Evolutionary conservation across 805 yeast species (phyloP), one percentile per base, ranked within the genome.

Genomic region (Tetrapisispora pingtungensis): DNA sequence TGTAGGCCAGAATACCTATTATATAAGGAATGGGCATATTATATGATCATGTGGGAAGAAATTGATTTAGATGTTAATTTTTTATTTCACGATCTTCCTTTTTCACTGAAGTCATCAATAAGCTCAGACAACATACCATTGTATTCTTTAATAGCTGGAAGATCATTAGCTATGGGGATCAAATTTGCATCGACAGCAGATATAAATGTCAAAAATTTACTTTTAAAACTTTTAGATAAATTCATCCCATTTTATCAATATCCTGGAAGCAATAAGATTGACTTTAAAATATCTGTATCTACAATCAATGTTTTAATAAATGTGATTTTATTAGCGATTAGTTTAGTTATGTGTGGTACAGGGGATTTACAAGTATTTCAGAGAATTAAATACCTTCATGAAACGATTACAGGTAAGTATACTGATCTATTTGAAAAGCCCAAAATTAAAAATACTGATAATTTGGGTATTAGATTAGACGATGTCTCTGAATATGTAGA

Each of bases 261-360:
- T 39, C 55, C 70, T 2, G 67, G 71, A 0, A 70, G 77, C 0
- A 55, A 44, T 14, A 73, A 70, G 28, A 77, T 78, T 53, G 90
- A 84, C 53, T 77, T 77, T 46, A 69, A 68, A 43, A 61, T 84
- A 31, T 72, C 86, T 13, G 52, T 61, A 18, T 48, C 49, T 36
- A 73, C 84, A 10, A 73, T 82, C 1, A 64, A 70, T 18, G 73
- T 72, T 30, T 67, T 80, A 28, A 77, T 80, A 40, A 78, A 78
- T 49, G 66, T 81, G 1, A 52, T 87, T 13, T 72, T 81, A 1
- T 60, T 90, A 5, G 74, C 93, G 8, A 61, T 75, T 7, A 75
- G 96, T 0, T 69, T 86, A 24, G 72, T 88, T 0, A 84, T 87
- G 84, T 89, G 95, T 1, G 96, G 96, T 1, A 77, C 88, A 14